Evolutionary conservation across 345 rosid species (phyloP).

Genomic region (Camelina hispida): DNA sequence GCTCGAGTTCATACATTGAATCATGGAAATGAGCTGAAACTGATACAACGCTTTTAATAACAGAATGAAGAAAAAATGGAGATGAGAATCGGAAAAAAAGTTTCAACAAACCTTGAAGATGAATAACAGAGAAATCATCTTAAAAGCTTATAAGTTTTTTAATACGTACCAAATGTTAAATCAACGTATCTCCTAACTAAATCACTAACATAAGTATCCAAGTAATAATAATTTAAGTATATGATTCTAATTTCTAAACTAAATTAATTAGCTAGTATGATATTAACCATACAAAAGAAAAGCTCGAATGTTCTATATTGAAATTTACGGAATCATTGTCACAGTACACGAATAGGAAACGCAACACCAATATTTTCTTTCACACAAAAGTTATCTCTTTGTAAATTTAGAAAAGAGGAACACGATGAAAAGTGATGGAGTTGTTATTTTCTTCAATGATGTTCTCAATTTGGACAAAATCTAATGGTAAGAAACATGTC

Average conservation of each 20-base stretch:
- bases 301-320: slow-evolving; percentile 6
- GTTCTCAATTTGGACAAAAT: slow-evolving; percentile 40
- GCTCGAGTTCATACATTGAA: not conserved
- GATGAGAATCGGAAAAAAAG: not conserved
- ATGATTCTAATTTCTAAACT: not conserved
- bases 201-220: not conserved
- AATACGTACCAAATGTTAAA: not conserved
- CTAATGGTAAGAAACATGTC: slow-evolving; percentile 48
- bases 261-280: not conserved
- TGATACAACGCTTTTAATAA: not conserved
- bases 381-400: slow-evolving; percentile 32
- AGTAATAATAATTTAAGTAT: not conserved
- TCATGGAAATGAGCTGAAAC: not conserved
- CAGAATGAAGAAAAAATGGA: not conserved
- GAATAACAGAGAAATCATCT: not conserved
- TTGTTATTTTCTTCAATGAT: slow-evolving; percentile 34
- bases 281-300: not conserved
- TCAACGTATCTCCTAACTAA: not conserved
- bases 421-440: slow-evolving; percentile 40
- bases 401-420: slow-evolving; percentile 30
- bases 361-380: slow-evolving; percentile 34
- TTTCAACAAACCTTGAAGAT: not conserved
- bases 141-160: no score
- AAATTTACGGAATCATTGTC: slow-evolving; percentile 35
- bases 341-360: slow-evolving; percentile 39